Conservation (phyloP, 495 filamentous ascomycete species). For the Pseudoneurospora amorphoporcata region DNA sequence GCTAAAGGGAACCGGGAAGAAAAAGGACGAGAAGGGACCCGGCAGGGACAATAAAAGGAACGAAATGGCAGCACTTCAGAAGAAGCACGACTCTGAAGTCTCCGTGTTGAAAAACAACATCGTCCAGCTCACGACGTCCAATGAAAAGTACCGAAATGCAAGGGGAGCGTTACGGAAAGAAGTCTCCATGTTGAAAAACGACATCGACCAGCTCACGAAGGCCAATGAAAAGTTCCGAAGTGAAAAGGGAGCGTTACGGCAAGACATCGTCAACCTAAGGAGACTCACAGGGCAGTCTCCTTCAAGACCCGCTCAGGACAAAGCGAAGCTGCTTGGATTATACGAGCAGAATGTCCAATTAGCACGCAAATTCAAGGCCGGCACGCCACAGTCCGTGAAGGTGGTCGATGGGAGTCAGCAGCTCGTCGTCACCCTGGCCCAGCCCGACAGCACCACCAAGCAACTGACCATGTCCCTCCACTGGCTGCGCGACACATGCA, state of each 20-base stretch:
- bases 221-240: neutral
- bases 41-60: no score
- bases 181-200: neutral
- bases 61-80: no score
- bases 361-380: neutral
- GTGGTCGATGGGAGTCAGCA: neutral
- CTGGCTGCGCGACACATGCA: constrained; percentile 69
- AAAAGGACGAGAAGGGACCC: no score
- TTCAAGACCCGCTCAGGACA: neutral
- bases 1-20: neutral
- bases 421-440: neutral
- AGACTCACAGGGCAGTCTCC: neutral
- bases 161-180: neutral
- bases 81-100: no score
- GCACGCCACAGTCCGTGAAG: neutral
- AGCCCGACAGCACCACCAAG: neutral
- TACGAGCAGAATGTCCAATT: neutral
- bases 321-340: neutral
- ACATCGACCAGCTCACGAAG: neutral
- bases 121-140: neutral
- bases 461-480: constrained; percentile 10
- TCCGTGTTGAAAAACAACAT: neutral
- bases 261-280: neutral
- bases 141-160: neutral
- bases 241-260: neutral